Evolutionary conservation across 2,329 filamentous ascomycete species (phyloP).

Genomic region (Fusarium sp.): DNA sequence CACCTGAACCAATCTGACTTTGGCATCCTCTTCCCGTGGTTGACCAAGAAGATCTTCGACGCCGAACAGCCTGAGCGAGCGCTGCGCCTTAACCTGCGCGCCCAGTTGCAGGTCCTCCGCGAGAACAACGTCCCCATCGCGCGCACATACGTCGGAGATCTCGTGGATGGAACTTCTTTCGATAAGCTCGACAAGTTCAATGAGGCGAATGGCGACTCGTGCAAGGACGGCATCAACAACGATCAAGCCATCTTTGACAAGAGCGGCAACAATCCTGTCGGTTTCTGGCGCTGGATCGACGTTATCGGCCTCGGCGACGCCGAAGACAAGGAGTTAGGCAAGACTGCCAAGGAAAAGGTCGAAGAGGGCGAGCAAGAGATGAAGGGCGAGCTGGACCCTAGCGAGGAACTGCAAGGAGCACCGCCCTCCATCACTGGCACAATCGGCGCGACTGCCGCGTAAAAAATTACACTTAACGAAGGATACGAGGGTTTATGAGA

Average conservation of each 20-base stretch:
- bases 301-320: conserved; percentile 60
- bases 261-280: conserved; percentile 53
- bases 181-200: conserved; percentile 50
- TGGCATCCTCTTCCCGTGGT: conserved; percentile 82
- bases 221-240: conserved; percentile 56
- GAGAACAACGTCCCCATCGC: conserved; percentile 61
- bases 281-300: conserved; percentile 66
- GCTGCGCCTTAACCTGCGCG: conserved; percentile 69
- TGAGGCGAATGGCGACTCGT: conserved; percentile 17
- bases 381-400: conserved; percentile 52
- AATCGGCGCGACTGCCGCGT: conserved; percentile 36
- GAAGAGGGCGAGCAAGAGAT: conserved; percentile 52
- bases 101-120: conserved; percentile 68
- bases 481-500: conserved; percentile 26
- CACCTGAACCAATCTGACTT: conserved; percentile 89
- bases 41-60: conserved; percentile 69
- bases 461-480: conserved; percentile 1
- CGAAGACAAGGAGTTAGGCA: conserved; percentile 44
- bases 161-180: conserved; percentile 60
- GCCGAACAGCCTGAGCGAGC: conserved; percentile 69
- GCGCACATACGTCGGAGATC: conserved; percentile 61
- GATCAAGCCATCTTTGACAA: conserved; percentile 65
- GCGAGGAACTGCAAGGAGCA: conserved; percentile 38
- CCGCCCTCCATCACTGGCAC: conserved; percentile 10
- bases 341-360: conserved; percentile 48